Evolutionary conservation across 2,329 filamentous ascomycete genomes (phyloP).

Genomic region (Talaromyces sp.): DNA sequence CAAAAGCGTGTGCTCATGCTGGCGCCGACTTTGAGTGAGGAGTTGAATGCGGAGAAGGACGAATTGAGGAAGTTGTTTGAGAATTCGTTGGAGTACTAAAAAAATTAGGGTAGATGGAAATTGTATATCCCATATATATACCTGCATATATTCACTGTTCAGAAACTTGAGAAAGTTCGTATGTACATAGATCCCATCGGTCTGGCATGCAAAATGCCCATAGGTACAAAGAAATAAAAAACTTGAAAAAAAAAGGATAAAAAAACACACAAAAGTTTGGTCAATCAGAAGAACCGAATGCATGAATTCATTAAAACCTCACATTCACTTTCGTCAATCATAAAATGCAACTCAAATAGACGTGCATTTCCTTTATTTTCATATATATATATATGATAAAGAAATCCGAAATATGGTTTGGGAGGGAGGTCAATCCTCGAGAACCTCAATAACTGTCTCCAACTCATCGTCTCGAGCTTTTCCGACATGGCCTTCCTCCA

Average conservation of each 20-base stretch:
- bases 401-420: not conserved
- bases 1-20: conserved; percentile 88
- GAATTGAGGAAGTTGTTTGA: conserved; percentile 69
- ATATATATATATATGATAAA: not conserved
- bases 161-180: conserved; percentile 8
- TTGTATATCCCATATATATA: conserved; percentile 1
- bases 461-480: not conserved
- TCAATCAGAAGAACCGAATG: not conserved
- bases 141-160: not conserved
- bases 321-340: not conserved
- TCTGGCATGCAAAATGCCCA: not conserved
- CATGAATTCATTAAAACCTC: not conserved
- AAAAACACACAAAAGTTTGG: not conserved
- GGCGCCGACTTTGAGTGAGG: conserved; percentile 72
- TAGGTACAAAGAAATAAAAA: not conserved
- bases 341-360: too few species aligned
- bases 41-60: conserved; percentile 66
- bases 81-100: conserved; percentile 51
- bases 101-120: not conserved
- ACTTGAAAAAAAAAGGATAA: not conserved
- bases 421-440: not conserved
- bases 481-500: not conserved
- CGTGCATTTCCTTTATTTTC: not conserved
- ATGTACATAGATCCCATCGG: conserved; percentile 16
- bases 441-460: conserved; percentile 2